Evolutionary conservation across 2,329 filamentous ascomycete genomes (phyloP), one percentile per base, ranked within the genome.

Genomic region (Hypoxylon sp.): DNA sequence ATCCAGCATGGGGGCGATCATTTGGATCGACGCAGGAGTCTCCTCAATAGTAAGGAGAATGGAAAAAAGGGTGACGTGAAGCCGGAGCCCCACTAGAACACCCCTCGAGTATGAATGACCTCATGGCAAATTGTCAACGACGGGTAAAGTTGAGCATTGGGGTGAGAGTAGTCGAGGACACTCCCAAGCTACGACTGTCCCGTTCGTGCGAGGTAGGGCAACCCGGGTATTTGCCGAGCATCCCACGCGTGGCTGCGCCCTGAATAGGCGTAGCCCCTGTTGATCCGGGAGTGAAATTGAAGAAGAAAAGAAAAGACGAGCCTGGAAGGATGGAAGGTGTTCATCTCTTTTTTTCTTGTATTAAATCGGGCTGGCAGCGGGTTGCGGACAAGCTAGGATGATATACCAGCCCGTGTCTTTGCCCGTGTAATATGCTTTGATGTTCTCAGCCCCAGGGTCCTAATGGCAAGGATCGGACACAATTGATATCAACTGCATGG

Each of bases 131-230:
- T 72, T 74, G 55, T 69, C 69, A 74, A 68, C 67, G 68, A 74
- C 72, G 75, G 76, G 68, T 77, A 77, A 77, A 76, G 63, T 73
- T 58, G 46, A 50, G 52, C 6, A 48, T 63, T 60, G 60, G 58
- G 52, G 44, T 63, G 24, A 48, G 50, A 26, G 37, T 63, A 51
- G 31, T 55, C 50, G 52, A 65, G 50, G 44, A n/a, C 37, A 52
- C 52, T 42, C 29, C 46, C 33, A 52, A 55, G 48, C 51, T 68
- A 46, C 52, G 58, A 67, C 53, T 29, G 55, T 65, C 62, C 68
- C 68, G 63, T 72, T 71, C 70, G 68, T 72, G 72, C 67, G 66
- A 72, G 63, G 56, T 33, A 54, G 64, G 62, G 58, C 70, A 73
- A 69, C 67, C 64, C 70, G 68, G 72, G 67, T 73, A 70, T 71